Percentiles rank a stretch among this genome's conserved stretches.
Evolutionary conservation across 352 stramenopile genomes (phyloP).

Genomic region (Phytophthora citrophthora): DNA sequence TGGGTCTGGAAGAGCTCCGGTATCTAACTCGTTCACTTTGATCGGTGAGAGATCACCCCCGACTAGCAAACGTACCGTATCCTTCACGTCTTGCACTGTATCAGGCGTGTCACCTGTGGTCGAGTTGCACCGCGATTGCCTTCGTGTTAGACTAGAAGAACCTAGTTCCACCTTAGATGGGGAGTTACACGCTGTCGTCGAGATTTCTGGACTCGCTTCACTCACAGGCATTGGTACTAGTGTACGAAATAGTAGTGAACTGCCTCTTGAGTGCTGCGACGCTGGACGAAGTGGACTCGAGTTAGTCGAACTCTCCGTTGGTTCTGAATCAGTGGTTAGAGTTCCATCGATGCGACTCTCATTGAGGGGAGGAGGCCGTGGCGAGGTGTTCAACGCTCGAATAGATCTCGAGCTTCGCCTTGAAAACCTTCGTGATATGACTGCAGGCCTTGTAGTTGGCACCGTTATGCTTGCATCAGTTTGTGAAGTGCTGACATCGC

Average conservation of each 20-base stretch:
- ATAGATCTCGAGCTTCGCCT: slow-evolving; percentile 2
- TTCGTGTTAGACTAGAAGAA: not conserved
- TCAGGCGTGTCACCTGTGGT: not conserved
- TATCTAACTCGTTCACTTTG: not conserved
- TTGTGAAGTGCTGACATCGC: not conserved
- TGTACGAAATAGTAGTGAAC: not conserved
- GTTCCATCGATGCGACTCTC: not conserved
- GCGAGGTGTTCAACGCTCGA: slow-evolving; percentile 1
- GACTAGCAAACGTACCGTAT: no score
- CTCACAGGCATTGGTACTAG: slow-evolving; percentile 5
- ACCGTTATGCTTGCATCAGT: not conserved
- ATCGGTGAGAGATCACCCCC: not conserved
- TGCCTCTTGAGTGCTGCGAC: not conserved
- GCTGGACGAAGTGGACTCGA: not conserved
- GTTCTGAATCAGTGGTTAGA: not conserved
- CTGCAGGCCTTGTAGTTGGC: not conserved
- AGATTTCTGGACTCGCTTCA: not conserved
- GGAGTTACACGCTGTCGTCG: not conserved
- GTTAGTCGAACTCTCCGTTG: not conserved
- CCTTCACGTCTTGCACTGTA: not conserved
- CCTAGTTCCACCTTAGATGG: no score
- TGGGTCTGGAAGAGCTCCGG: not conserved
- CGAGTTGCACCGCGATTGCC: slow-evolving; percentile 6
- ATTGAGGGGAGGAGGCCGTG: no score
- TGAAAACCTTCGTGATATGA: slow-evolving; percentile 3